These are phyloP conservation scores for Curvularia eragrostidis DNA, from an alignment of 2,329 filamentous ascomycete species.

Conservation along the genomic window DNA sequence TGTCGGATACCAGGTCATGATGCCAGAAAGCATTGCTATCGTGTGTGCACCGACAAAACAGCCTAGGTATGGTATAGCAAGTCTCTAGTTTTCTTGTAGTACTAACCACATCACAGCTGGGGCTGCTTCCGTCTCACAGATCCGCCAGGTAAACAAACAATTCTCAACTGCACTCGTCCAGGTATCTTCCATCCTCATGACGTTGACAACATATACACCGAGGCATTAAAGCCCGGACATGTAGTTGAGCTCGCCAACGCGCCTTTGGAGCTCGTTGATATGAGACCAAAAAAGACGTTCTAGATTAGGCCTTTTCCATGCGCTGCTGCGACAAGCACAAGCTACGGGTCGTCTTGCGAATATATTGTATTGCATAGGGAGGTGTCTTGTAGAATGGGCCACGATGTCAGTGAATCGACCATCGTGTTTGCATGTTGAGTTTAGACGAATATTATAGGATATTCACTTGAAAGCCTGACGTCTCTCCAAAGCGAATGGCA, in stretches of 20 bases:
- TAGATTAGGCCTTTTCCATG: background rate
- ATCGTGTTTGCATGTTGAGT: background rate
- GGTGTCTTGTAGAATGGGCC: conserved; percentile 5
- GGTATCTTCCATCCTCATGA: conserved; percentile 84
- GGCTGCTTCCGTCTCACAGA: conserved; percentile 94
- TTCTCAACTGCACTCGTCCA: conserved; percentile 77
- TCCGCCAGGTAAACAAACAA: conserved; percentile 85
- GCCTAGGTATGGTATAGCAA: conserved; percentile 68
- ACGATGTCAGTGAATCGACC: background rate
- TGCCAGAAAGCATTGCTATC: conserved; percentile 94
- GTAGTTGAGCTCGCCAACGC: conserved; percentile 64
- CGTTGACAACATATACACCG: conserved; percentile 77
- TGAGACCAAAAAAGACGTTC: conserved; percentile 50
- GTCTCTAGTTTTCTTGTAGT: background rate
- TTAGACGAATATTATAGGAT: background rate
- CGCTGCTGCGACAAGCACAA: background rate
- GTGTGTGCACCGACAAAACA: conserved; percentile 87
- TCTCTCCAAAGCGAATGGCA: background rate
- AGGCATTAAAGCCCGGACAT: conserved; percentile 66
- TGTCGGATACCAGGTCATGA: conserved; percentile 92
- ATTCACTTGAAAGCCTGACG: background rate
- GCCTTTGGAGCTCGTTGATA: conserved; percentile 70
- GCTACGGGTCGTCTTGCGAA: background rate
- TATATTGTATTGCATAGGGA: conserved; percentile 11
- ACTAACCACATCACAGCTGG: conserved; percentile 63